These are phyloP conservation scores for Verticillium albo-atrum DNA, from an alignment of 2,329 filamentous ascomycete species.

Conservation along the genomic window DNA sequence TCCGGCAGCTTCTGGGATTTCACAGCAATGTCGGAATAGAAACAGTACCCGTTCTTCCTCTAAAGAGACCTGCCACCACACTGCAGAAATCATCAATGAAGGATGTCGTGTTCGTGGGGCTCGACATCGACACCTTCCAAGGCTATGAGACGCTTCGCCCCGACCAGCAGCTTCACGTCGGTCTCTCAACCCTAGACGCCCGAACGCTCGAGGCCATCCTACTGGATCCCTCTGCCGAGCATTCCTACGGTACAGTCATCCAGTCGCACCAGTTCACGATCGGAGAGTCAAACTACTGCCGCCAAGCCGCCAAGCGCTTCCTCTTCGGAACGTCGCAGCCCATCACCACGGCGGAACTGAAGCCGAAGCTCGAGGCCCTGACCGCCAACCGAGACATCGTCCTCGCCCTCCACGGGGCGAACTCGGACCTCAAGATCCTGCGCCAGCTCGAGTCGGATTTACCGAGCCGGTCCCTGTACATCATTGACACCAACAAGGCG, in stretches of 20 bases:
- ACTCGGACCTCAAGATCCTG: constrained; percentile 6
- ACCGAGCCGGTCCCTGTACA: constrained; percentile 10
- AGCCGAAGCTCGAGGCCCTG: not conserved
- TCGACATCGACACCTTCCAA: constrained; percentile 11
- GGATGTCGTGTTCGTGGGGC: constrained; percentile 8
- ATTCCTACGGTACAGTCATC: constrained; percentile 1
- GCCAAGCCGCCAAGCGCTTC: constrained; percentile 9
- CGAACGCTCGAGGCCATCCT: not conserved
- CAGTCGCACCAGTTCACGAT: constrained; percentile 7
- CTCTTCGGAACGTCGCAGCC: constrained; percentile 6
- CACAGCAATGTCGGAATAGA: too few species aligned
- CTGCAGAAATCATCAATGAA: constrained; percentile 4
- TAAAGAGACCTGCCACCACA: not conserved
- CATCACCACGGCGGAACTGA: constrained; percentile 5
- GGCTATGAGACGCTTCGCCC: constrained; percentile 5
- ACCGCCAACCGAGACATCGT: constrained; percentile 1
- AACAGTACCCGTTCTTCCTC: not conserved
- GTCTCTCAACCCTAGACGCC: constrained; percentile 5
- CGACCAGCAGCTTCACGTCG: constrained; percentile 7
- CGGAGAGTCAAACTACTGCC: constrained; percentile 2
- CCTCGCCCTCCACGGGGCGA: constrained; percentile 3
- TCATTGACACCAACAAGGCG: constrained; percentile 19
- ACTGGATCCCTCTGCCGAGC: not conserved
- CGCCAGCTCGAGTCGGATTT: constrained; percentile 1
- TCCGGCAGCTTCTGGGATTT: constrained; percentile 7